Percentiles rank a stretch among this genome's conserved stretches.
phyloP scores from a whole-genome alignment of 108 stramenopile genomes.

The Fistulifera pelliculosa region DNA sequence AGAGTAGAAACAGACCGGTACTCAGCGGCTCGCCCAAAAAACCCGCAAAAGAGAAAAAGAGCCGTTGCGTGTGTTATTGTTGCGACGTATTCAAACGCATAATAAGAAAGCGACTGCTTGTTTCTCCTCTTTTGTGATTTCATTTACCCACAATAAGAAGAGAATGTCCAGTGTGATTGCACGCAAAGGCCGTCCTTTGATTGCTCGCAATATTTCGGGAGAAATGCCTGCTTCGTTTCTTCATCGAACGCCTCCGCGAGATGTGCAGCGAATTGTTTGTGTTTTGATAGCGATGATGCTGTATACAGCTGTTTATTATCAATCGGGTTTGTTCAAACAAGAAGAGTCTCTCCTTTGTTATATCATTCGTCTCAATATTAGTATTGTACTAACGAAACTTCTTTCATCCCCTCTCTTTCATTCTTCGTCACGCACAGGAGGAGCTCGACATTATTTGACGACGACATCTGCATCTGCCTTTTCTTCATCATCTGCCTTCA shows the following conservation, averaged over 20 bases:
- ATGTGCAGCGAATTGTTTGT: constrained; percentile 59
- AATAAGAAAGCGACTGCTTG: too few species aligned
- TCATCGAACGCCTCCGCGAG: constrained; percentile 29
- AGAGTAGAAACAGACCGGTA: too few species aligned
- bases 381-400: background rate
- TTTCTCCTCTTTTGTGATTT: too few species aligned
- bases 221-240: too few species aligned
- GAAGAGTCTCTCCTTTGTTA: too few species aligned
- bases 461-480: constrained; percentile 6
- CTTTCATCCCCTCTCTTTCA: constrained; percentile 2
- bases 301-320: constrained; percentile 64
- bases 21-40: too few species aligned
- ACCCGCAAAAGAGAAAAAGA: too few species aligned
- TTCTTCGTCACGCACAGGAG: too few species aligned
- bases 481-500: constrained; percentile 12
- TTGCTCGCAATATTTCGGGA: constrained; percentile 17
- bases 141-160: too few species aligned
- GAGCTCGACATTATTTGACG: constrained; percentile 40
- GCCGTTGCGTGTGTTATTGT: too few species aligned
- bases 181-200: constrained; percentile 21
- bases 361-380: background rate
- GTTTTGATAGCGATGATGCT: constrained; percentile 41
- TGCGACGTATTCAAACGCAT: too few species aligned
- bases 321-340: constrained; percentile 3
- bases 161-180: too few species aligned